phyloP scores from a whole-genome alignment of 768 basidiomycete genomes.

The Ephemerocybe angulata region DNA sequence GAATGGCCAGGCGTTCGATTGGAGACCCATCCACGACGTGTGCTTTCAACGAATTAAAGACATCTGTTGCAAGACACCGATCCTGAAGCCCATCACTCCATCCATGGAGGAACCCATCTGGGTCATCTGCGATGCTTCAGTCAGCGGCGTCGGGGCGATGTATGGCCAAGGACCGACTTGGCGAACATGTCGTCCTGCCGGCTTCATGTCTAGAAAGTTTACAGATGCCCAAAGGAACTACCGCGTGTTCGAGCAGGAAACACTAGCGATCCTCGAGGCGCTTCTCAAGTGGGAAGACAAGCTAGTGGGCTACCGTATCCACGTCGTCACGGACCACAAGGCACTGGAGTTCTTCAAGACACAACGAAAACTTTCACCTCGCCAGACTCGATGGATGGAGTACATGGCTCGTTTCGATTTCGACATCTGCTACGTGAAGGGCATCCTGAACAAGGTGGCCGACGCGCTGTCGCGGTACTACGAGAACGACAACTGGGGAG shows the following conservation, averaged over 20 bases:
- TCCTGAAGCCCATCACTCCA: slow-evolving; percentile 22
- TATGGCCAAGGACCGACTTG: slow-evolving; percentile 26
- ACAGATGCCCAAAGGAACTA: slow-evolving; percentile 26
- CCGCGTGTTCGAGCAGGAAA: slow-evolving; percentile 21
- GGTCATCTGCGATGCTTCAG: slow-evolving; percentile 25
- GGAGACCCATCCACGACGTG: slow-evolving; percentile 14
- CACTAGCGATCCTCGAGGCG: slow-evolving; percentile 21
- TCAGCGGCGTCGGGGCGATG: too few species aligned
- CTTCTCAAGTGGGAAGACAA: slow-evolving; percentile 31
- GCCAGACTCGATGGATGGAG: slow-evolving; percentile 28
- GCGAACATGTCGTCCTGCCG: slow-evolving; percentile 21
- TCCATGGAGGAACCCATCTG: slow-evolving; percentile 20
- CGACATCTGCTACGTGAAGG: too few species aligned
- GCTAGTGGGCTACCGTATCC: slow-evolving; percentile 22
- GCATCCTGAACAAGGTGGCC: too few species aligned
- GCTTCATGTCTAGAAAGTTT: slow-evolving; percentile 28
- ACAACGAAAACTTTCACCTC: slow-evolving; percentile 12
- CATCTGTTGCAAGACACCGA: slow-evolving; percentile 17
- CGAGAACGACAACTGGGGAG: too few species aligned
- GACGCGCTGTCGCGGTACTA: too few species aligned
- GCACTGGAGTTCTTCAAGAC: slow-evolving; percentile 26
- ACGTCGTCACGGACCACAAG: slow-evolving; percentile 20
- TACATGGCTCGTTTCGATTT: too few species aligned
- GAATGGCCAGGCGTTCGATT: slow-evolving; percentile 25
- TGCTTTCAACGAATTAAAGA: too few species aligned